These are phyloP conservation scores for Thalassiosira exigua DNA, from an alignment of 352 stramenopile species.

Conservation along the genomic window DNA sequence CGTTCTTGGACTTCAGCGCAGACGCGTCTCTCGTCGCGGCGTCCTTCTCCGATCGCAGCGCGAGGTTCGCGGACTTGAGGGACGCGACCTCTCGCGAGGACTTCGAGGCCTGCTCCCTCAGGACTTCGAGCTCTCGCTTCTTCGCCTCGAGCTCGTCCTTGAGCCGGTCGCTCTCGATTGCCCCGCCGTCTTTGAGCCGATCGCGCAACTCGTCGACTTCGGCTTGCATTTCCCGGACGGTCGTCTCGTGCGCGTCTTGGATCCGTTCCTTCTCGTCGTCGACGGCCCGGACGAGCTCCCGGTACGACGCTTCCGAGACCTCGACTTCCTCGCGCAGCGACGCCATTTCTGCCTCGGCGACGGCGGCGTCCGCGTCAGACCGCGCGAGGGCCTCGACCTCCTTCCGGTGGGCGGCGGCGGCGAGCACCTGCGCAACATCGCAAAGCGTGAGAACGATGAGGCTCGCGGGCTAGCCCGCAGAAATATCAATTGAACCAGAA, in stretches of 20 bases:
- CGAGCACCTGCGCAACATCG: constrained; percentile 18
- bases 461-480: not conserved
- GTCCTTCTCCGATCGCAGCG: constrained; percentile 11
- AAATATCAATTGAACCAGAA: not conserved
- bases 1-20: constrained; percentile 22
- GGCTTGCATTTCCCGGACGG: constrained; percentile 29
- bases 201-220: constrained; percentile 31
- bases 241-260: constrained; percentile 17
- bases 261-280: constrained; percentile 54
- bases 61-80: constrained; percentile 4
- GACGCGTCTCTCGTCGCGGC: constrained; percentile 1
- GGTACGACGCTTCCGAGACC: constrained; percentile 46
- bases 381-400: constrained; percentile 23
- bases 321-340: constrained; percentile 20
- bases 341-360: constrained; percentile 20
- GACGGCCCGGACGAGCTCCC: constrained; percentile 43
- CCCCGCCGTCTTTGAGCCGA: constrained; percentile 9
- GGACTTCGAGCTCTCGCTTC: constrained; percentile 14
- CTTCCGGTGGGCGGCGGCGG: constrained; percentile 26
- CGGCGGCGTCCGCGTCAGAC: constrained; percentile 1
- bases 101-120: constrained; percentile 26
- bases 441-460: too few relatives aligned
- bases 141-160: constrained; percentile 17
- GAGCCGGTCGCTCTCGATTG: constrained; percentile 23
- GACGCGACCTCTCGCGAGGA: constrained; percentile 17